These are phyloP conservation scores for Peronospora farinosa DNA, from an alignment of 352 stramenopile species.

Conservation along the genomic window DNA sequence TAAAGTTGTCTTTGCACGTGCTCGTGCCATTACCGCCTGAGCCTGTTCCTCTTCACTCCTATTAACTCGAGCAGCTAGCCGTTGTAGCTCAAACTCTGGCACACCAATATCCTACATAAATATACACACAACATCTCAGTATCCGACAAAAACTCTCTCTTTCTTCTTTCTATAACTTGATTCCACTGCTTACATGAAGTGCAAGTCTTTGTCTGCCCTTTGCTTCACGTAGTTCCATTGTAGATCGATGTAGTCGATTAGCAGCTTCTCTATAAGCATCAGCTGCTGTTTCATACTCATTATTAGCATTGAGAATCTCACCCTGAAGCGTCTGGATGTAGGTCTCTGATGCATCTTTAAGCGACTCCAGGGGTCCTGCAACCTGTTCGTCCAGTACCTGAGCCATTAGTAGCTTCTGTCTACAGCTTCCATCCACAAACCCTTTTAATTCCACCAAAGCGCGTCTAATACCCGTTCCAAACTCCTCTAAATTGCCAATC, in stretches of 20 bases:
- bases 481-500: conserved; percentile 66
- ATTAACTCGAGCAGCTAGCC: conserved; percentile 49
- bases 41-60: conserved; percentile 59
- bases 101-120: conserved; percentile 57
- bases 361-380: conserved; percentile 62
- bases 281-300: conserved; percentile 50
- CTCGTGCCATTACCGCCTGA: conserved; percentile 50
- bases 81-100: conserved; percentile 75
- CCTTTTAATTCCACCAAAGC: conserved; percentile 54
- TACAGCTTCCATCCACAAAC: conserved; percentile 55
- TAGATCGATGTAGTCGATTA: conserved; percentile 27
- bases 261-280: conserved; percentile 38
- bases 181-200: conserved; percentile 42
- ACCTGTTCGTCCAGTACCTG: conserved; percentile 81
- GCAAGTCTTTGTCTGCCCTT: conserved; percentile 54
- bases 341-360: conserved; percentile 64
- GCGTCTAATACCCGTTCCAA: conserved; percentile 51
- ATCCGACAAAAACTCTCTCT: neutral
- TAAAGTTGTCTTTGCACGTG: conserved; percentile 63
- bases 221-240: conserved; percentile 46
- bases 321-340: conserved; percentile 77
- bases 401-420: conserved; percentile 65
- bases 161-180: neutral
- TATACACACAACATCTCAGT: neutral
- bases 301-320: conserved; percentile 74